Conservation (phyloP, 176 grass and related monocot species). For the Thalia dealbata region DNA sequence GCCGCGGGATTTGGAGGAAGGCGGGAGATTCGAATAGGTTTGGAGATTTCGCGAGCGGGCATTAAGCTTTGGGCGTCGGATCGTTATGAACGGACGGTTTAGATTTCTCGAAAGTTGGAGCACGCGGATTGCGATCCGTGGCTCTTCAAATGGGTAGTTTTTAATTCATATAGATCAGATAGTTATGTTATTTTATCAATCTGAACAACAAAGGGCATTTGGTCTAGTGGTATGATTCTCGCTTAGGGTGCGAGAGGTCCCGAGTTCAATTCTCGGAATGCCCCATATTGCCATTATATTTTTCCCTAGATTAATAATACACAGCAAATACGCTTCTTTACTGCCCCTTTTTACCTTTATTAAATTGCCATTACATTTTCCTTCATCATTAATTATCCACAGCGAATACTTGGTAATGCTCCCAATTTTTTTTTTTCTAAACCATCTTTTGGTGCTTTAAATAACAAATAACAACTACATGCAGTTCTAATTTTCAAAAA, state of each 20-base stretch:
- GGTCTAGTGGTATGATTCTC: slow-evolving; percentile 52
- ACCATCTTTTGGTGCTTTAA: too few species aligned
- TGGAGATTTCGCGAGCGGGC: background rate
- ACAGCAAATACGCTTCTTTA: too few species aligned
- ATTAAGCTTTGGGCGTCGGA: background rate
- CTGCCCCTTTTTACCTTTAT: too few species aligned
- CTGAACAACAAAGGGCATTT: slow-evolving; percentile 36
- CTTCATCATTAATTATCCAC: too few species aligned
- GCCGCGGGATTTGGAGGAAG: background rate
- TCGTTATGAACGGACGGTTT: background rate
- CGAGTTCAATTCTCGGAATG: slow-evolving; percentile 60
- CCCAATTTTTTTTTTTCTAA: too few species aligned
- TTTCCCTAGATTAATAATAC: too few species aligned
- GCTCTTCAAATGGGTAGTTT: background rate
- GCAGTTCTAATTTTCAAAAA: too few species aligned
- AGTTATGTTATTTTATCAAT: too few species aligned
- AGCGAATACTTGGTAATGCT: too few species aligned
- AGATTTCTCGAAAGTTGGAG: background rate
- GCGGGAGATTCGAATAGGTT: background rate
- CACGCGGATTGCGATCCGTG: background rate
- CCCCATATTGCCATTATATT: slow-evolving; percentile 13
- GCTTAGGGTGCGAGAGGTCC: slow-evolving; percentile 53
- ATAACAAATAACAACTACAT: too few species aligned
- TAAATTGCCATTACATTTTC: too few species aligned
- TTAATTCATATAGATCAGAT: too few species aligned